These are phyloP conservation scores for Gossypium sturtianum DNA, from an alignment of 345 rosid genomes.

Conservation along the genomic window DNA sequence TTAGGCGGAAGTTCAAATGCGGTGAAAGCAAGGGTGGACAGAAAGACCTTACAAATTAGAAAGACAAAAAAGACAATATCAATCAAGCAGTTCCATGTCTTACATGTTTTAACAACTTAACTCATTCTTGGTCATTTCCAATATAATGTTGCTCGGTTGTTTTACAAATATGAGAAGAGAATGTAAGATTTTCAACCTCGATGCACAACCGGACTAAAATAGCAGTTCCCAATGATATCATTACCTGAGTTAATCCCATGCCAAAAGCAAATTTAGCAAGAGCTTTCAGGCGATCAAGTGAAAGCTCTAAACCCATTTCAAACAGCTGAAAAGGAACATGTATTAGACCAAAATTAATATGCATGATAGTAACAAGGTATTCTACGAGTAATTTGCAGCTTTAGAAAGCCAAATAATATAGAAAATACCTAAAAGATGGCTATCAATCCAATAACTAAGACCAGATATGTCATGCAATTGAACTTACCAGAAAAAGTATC, in stretches of 20 bases:
- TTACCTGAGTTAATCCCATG: slow-evolving; percentile 94
- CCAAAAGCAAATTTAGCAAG: slow-evolving; percentile 96
- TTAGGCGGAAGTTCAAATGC: slow-evolving; percentile 99
- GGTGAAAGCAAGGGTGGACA: slow-evolving; percentile 89
- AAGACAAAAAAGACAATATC: slow-evolving; percentile 7
- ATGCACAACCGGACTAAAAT: slow-evolving; percentile 9
- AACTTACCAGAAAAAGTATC: slow-evolving; percentile 85
- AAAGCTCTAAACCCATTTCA: slow-evolving; percentile 99
- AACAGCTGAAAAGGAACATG: slow-evolving; percentile 64
- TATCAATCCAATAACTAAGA: background rate
- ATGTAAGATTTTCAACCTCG: slow-evolving; percentile 3
- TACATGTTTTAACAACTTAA: background rate
- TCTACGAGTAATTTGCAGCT: slow-evolving; percentile 10
- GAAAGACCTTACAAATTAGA: slow-evolving; percentile 58
- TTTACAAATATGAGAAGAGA: background rate
- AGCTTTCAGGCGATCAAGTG: slow-evolving; percentile 92
- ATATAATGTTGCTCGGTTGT: background rate
- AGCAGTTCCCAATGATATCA: slow-evolving; percentile 11
- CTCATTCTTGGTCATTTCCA: background rate
- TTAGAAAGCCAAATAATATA: background rate
- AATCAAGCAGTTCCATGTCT: background rate
- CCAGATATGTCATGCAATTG: background rate
- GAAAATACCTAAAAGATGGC: slow-evolving; percentile 2
- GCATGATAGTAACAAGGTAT: background rate
- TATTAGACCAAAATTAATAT: slow-evolving; percentile 18